phyloP scores from a whole-genome alignment of 164 flowering plant species.

The Macadamia integrifolia region DNA sequence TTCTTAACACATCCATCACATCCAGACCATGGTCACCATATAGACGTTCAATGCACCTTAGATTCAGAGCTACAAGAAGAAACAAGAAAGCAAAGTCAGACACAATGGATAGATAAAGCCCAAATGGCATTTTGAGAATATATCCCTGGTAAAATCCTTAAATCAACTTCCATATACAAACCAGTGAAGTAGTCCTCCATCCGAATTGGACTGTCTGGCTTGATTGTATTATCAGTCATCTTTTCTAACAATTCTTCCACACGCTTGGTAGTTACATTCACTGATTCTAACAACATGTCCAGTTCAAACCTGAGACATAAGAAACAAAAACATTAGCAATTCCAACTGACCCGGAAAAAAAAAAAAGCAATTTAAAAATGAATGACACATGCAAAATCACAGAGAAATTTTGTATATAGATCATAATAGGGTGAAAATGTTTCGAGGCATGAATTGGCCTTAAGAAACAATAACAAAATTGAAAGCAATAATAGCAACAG shows the following conservation, averaged over 20 bases:
- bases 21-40: conserved; percentile 98
- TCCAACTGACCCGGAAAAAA: too few species aligned
- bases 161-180: conserved; percentile 19
- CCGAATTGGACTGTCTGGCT: conserved; percentile 47
- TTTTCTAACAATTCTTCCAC: conserved; percentile 82
- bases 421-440: too few species aligned
- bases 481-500: too few species aligned
- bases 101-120: conserved; percentile 4
- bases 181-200: conserved; percentile 77
- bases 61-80: conserved; percentile 55
- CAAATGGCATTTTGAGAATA: background rate
- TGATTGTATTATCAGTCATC: conserved; percentile 44
- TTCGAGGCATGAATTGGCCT: too few species aligned
- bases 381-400: too few species aligned
- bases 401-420: too few species aligned
- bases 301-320: conserved; percentile 73
- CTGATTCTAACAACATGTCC: conserved; percentile 94
- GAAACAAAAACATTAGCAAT: conserved; percentile 5
- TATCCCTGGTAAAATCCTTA: background rate
- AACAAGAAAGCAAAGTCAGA: conserved; percentile 5
- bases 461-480: too few species aligned
- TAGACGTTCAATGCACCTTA: conserved; percentile 89
- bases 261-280: conserved; percentile 64
- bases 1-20: conserved; percentile 82
- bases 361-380: too few species aligned